A percentile compares a stretch with the other conserved stretches of the same genome.
These are phyloP conservation scores for Neonectria neomacrospora DNA, from an alignment of 2,329 filamentous ascomycete species.

Conservation along the genomic window DNA sequence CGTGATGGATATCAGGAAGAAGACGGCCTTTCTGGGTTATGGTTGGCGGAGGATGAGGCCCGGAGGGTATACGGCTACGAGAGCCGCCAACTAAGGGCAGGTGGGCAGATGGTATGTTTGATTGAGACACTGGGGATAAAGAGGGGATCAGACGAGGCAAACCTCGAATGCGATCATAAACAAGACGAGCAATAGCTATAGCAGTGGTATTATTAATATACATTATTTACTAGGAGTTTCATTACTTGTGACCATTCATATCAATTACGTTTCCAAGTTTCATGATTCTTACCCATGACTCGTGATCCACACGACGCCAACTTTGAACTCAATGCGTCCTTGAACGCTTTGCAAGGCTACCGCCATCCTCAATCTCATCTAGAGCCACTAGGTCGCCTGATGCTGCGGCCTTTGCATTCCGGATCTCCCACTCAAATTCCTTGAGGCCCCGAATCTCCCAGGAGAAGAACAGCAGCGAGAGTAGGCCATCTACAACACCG, in stretches of 20 bases:
- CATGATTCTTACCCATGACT: conserved; percentile 37
- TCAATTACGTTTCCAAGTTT: conserved; percentile 24
- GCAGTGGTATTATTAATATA: conserved; percentile 40
- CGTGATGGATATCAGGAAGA: conserved; percentile 84
- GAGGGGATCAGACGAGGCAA: not conserved
- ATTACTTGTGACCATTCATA: conserved; percentile 29
- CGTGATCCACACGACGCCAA: conserved; percentile 19
- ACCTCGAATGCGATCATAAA: not conserved
- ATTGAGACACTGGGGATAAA: not conserved
- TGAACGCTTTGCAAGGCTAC: conserved; percentile 24
- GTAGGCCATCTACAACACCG: conserved; percentile 84
- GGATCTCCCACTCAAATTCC: conserved; percentile 95
- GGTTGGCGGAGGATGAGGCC: conserved; percentile 73
- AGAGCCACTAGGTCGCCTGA: conserved; percentile 44
- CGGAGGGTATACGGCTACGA: conserved; percentile 43
- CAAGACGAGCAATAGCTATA: not conserved
- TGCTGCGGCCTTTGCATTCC: conserved; percentile 67
- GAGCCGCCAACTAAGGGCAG: conserved; percentile 12
- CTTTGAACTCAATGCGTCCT: conserved; percentile 33
- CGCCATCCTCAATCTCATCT: conserved; percentile 31
- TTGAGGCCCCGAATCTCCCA: conserved; percentile 83
- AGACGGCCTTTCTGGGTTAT: conserved; percentile 88
- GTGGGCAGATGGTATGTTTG: not conserved
- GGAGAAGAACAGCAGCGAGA: conserved; percentile 87
- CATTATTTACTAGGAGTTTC: conserved; percentile 37